Evolutionary conservation across 1,284 basidiomycete genomes (phyloP), one percentile per base, ranked within the genome.

Genomic region (Trichosporon coremiiforme): DNA sequence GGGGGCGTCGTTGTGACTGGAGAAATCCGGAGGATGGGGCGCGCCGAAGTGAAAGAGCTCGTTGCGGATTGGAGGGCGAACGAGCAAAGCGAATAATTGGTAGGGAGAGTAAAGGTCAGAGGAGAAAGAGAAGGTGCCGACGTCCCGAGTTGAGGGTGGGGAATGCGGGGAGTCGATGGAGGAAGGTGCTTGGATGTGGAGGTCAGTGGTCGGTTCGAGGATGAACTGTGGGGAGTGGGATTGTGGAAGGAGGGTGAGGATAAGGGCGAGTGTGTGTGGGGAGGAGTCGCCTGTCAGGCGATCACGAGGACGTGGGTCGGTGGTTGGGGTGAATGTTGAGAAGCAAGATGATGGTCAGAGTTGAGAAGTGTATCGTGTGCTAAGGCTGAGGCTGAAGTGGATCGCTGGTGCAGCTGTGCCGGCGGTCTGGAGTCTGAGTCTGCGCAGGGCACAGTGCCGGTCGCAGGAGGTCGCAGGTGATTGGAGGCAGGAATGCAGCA

Each of bases 311-410:
- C n/a, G n/a, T 1, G 4, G 47, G 47, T 22, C 47, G 47, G 45
- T 33, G 45, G 45, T 20, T 8, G 45, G 45, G 45, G 45, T 47
- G 15, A 15, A 53, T 2, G 47, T 53, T 15, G 47, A 53, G 47
- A 53, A 53, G 47, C 20, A 22, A 53, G 47, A 22, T 53, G 47
- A 53, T 53, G 47, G 47, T 20, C 47, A 45, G 15, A n/a, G 41
- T 45, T 45, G 41, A 45, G 41, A 45, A 45, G 41, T 17, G 41
- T 38, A n/a, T n/a, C n/a, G n/a, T n/a, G n/a, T n/a, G n/a, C n/a
- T n/a, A n/a, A n/a, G n/a, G n/a, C n/a, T n/a, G n/a, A n/a, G n/a
- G n/a, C n/a, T n/a, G n/a, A 10, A 5, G 41, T 17, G 13, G 41
- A 45, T 45, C 15, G 12, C 15, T 45, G n/a, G n/a, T n/a, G n/a